These are phyloP conservation scores for Nicotiana paniculata DNA, from an alignment of 257 asterid genomes.

Conservation along the genomic window DNA sequence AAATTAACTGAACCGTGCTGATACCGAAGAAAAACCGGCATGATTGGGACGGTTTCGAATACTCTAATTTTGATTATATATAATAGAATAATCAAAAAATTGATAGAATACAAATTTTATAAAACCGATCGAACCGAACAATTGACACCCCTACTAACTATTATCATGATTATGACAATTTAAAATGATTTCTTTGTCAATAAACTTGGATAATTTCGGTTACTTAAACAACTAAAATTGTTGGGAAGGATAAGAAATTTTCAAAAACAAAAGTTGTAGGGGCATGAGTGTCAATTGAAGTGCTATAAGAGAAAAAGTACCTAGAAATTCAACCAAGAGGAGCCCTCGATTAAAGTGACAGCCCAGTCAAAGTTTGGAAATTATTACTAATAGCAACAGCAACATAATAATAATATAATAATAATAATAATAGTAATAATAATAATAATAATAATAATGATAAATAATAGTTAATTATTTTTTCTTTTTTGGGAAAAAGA, in stretches of 20 bases:
- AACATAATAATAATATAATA: not conserved
- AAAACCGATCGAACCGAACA: too few species aligned
- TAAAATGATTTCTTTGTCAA: not conserved
- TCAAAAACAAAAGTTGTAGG: not conserved
- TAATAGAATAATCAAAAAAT: too few species aligned
- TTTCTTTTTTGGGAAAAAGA: not conserved
- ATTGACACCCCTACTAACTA: not conserved
- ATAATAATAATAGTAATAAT: not conserved
- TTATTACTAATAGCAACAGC: not conserved
- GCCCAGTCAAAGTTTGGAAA: conserved; percentile 46
- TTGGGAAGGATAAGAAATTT: not conserved
- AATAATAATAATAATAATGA: too few species aligned
- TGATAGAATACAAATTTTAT: too few species aligned
- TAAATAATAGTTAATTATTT: not conserved
- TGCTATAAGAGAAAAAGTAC: not conserved
- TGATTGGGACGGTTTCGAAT: too few species aligned
- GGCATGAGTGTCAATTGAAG: not conserved
- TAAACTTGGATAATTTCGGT: not conserved
- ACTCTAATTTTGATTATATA: too few species aligned
- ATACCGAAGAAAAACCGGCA: too few species aligned
- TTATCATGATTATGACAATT: not conserved
- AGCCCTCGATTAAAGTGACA: conserved; percentile 51
- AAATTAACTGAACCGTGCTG: too few species aligned
- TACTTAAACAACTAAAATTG: not conserved
- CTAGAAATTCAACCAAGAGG: conserved; percentile 47